A percentile compares a stretch with the other conserved stretches of the same genome.
These are phyloP conservation scores for Ascodesmis nigricans DNA, from an alignment of 495 filamentous ascomycete species.

Conservation along the genomic window DNA sequence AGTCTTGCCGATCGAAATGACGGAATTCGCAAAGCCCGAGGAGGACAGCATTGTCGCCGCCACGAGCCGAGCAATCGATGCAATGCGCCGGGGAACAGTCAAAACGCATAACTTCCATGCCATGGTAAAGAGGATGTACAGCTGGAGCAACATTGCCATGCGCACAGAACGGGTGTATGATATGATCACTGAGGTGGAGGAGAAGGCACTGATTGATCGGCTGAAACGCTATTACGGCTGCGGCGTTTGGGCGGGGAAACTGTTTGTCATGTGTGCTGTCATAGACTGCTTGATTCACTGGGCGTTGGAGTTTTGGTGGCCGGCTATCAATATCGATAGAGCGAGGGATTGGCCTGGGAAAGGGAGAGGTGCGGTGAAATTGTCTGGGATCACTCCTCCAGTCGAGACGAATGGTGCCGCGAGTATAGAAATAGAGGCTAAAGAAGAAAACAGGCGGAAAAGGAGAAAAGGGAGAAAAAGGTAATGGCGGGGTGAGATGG, in stretches of 20 bases:
- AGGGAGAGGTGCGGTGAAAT: no score
- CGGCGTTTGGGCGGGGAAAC: constrained; percentile 95
- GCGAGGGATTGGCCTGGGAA: constrained; percentile 84
- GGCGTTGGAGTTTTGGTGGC: constrained; percentile 58
- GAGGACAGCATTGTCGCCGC: constrained; percentile 74
- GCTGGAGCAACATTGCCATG: constrained; percentile 82
- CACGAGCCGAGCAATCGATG: constrained; percentile 59
- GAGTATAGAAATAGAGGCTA: no score
- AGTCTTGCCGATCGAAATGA: constrained; percentile 84
- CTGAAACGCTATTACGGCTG: constrained; percentile 96
- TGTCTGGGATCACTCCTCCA: no score
- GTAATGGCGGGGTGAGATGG: no score
- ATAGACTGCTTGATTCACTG: constrained; percentile 72
- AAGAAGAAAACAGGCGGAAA: no score
- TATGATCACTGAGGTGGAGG: constrained; percentile 38
- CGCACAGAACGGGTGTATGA: constrained; percentile 89
- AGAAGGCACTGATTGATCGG: constrained; percentile 60
- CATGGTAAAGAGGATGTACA: constrained; percentile 93
- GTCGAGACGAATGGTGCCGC: no score
- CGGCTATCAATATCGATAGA: constrained; percentile 64
- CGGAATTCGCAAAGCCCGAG: constrained; percentile 75
- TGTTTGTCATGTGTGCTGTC: constrained; percentile 85
- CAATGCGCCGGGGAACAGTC: constrained; percentile 59
- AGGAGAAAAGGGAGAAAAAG: no score
- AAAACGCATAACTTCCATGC: constrained; percentile 89